Evolutionary conservation across 2,329 filamentous ascomycete genomes (phyloP).

Genomic region (Fusarium graminum): DNA sequence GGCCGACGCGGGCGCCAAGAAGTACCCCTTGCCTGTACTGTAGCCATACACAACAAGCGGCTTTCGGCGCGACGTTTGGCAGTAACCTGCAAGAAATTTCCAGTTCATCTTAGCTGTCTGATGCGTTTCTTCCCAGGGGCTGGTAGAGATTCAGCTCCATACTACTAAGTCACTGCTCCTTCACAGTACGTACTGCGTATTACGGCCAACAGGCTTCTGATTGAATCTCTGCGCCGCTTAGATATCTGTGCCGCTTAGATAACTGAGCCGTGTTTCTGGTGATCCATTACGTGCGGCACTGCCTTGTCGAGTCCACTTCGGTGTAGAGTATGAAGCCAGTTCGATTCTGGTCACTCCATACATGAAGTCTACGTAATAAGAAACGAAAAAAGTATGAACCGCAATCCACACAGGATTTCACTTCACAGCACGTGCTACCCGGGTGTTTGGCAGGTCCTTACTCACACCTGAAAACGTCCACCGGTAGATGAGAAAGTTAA

Average conservation of each 20-base stretch:
- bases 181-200: constrained; percentile 3
- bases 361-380: no score
- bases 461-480: constrained; percentile 11
- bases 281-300: constrained; percentile 10
- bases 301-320: constrained; percentile 24
- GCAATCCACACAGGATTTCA: constrained; percentile 2
- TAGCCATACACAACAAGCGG: constrained; percentile 16
- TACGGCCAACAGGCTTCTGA: constrained; percentile 6
- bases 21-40: constrained; percentile 5
- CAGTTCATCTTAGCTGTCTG: constrained; percentile 37
- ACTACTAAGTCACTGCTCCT: neutral
- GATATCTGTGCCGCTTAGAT: constrained; percentile 12
- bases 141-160: neutral
- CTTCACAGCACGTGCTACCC: constrained; percentile 23
- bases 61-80: constrained; percentile 31
- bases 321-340: constrained; percentile 16
- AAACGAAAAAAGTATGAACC: neutral
- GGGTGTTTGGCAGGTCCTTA: constrained; percentile 9
- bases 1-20: constrained; percentile 40
- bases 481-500: constrained; percentile 12
- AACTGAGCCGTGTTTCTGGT: constrained; percentile 18
- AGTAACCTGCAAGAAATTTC: constrained; percentile 27
- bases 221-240: neutral
- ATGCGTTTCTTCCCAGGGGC: neutral
- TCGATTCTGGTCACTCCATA: neutral